Percentiles rank a stretch among this genome's conserved stretches.
These are phyloP conservation scores for Wickerhamiella kazuoi DNA, from an alignment of 805 yeast species.

Conservation along the genomic window DNA sequence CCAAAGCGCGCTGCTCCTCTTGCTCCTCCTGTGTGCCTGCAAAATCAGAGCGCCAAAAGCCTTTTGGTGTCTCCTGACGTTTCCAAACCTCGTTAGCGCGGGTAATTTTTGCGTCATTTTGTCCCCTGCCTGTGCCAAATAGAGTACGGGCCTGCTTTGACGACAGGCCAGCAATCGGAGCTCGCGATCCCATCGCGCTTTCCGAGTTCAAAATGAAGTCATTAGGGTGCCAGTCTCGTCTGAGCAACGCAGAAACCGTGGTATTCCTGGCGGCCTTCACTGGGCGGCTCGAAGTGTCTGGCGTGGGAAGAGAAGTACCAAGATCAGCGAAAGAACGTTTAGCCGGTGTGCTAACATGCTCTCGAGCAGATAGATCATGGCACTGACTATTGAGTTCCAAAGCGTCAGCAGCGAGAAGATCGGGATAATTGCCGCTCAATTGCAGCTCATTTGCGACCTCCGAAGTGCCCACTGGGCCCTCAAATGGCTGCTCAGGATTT, in stretches of 20 bases:
- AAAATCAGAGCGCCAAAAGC: slow-evolving; percentile 41
- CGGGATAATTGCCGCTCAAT: too few species aligned
- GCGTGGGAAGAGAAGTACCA: not conserved
- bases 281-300: not conserved
- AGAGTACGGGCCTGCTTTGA: too few species aligned
- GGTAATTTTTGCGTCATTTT: slow-evolving; percentile 6
- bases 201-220: slow-evolving; percentile 23
- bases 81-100: too few species aligned
- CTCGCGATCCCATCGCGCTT: too few species aligned
- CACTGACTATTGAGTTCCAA: too few species aligned
- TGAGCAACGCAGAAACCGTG: slow-evolving; percentile 1
- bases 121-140: too few species aligned
- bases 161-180: too few species aligned
- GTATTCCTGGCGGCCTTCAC: not conserved
- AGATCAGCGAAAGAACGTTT: not conserved
- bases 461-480: too few species aligned
- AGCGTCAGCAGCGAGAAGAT: too few species aligned
- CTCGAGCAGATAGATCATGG: too few species aligned
- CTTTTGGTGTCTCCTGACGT: slow-evolving; percentile 35
- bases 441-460: too few species aligned
- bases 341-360: not conserved
- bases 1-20: slow-evolving; percentile 23
- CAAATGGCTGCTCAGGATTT: too few species aligned
- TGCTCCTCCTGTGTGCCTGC: slow-evolving; percentile 37
- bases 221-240: slow-evolving; percentile 23